These are phyloP conservation scores for Nicotiana paniculata DNA, from an alignment of 257 asterid genomes.

Conservation along the genomic window DNA sequence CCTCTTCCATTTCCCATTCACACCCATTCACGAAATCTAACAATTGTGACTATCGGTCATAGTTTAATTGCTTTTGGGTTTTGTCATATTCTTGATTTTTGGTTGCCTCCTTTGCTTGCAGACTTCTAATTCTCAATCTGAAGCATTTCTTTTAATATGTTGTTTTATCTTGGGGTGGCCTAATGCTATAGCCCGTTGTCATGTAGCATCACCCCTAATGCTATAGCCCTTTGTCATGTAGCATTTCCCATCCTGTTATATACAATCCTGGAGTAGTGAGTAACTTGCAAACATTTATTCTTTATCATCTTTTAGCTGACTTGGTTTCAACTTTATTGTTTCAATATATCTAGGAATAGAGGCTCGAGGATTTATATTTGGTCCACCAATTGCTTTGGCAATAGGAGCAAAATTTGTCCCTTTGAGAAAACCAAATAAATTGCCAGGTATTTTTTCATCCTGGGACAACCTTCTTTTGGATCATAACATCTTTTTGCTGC, in stretches of 20 bases:
- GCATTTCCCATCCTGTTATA: neutral
- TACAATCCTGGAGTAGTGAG: neutral
- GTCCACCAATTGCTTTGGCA: constrained; percentile 79
- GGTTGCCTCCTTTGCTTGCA: neutral
- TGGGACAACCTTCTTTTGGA: neutral
- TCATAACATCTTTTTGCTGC: neutral
- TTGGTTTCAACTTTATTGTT: neutral
- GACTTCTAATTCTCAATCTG: neutral
- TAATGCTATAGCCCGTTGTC: neutral
- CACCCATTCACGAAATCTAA: no score
- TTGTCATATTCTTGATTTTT: neutral
- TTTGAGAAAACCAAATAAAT: constrained; percentile 62
- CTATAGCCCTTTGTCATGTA: neutral
- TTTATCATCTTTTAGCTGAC: neutral
- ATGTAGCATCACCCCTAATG: neutral
- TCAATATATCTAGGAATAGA: constrained; percentile 50
- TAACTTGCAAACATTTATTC: neutral
- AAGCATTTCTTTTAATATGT: neutral
- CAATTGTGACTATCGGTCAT: neutral
- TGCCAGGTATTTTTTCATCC: constrained; percentile 44
- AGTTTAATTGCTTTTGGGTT: neutral
- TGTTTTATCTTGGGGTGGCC: neutral
- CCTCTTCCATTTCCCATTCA: no score
- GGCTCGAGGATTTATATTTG: constrained; percentile 83
- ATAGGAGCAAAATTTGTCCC: constrained; percentile 90